Conservation (phyloP, 2,329 filamentous ascomycete species). For the Epichloe sibirici region DNA sequence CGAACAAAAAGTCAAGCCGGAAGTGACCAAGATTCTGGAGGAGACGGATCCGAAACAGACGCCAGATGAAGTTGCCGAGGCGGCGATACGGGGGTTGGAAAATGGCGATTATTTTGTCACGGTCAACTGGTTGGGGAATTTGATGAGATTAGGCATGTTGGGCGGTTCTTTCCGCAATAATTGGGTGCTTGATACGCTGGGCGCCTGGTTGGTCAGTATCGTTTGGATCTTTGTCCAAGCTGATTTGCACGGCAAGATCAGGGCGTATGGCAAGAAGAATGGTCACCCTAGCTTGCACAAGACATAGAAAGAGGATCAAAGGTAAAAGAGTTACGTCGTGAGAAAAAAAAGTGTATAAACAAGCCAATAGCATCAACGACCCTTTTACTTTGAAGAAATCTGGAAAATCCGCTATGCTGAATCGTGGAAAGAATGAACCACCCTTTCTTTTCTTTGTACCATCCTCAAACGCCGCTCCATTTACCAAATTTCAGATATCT, state of each 20-base stretch:
- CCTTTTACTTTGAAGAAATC: neutral
- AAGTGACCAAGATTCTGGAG: constrained; percentile 67
- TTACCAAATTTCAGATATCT: constrained; percentile 51
- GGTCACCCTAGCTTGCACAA: constrained; percentile 43
- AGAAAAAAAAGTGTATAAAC: neutral
- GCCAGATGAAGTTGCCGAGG: constrained; percentile 63
- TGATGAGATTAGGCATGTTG: constrained; percentile 54
- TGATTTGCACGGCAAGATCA: constrained; percentile 46
- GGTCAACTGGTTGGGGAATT: constrained; percentile 56
- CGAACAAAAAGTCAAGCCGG: constrained; percentile 71
- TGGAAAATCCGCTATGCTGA: constrained; percentile 1
- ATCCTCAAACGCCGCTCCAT: constrained; percentile 43
- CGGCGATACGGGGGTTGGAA: constrained; percentile 63
- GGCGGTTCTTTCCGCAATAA: constrained; percentile 46
- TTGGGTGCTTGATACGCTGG: constrained; percentile 46
- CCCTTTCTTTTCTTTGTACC: neutral
- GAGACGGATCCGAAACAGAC: constrained; percentile 69
- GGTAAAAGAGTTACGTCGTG: neutral
- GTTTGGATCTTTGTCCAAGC: constrained; percentile 46
- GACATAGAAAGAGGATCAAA: constrained; percentile 15
- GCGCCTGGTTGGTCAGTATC: constrained; percentile 39
- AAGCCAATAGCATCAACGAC: neutral
- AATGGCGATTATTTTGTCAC: constrained; percentile 69
- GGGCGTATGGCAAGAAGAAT: constrained; percentile 41
- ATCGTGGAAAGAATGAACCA: neutral